Percentiles rank a stretch among this genome's conserved stretches.
Conservation (phyloP, 1,284 basidiomycete genomes). For the Malassezia obtusa region DNA sequence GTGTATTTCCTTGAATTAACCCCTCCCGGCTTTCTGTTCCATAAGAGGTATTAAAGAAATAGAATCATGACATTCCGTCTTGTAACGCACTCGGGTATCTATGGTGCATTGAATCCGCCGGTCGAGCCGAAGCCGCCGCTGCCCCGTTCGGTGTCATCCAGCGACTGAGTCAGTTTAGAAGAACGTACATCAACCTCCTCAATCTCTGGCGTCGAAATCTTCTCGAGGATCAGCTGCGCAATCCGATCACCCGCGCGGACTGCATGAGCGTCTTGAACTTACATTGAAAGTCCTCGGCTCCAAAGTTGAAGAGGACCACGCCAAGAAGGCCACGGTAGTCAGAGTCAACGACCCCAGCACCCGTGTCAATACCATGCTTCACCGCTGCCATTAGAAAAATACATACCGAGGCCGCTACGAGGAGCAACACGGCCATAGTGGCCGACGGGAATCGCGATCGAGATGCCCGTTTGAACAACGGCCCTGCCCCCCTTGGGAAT, state of each 20-base stretch:
- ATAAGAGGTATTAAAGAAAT: background rate
- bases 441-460: conserved; percentile 79
- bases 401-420: conserved; percentile 76
- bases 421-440: conserved; percentile 95
- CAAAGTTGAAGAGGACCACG: conserved; percentile 85
- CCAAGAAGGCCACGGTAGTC: conserved; percentile 88
- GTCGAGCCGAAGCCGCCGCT: conserved; percentile 89
- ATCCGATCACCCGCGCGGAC: conserved; percentile 84
- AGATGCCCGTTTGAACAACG: conserved; percentile 77
- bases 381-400: conserved; percentile 57
- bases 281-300: conserved; percentile 67
- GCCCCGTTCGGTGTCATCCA: conserved; percentile 74
- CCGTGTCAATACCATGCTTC: conserved; percentile 93
- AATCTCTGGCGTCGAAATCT: conserved; percentile 74
- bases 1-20: no score
- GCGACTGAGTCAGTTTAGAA: conserved; percentile 53
- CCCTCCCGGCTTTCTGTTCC: no score
- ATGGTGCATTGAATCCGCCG: conserved; percentile 52
- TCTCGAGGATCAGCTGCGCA: conserved; percentile 87
- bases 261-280: conserved; percentile 42
- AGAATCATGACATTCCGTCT: background rate
- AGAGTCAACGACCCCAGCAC: conserved; percentile 89
- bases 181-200: conserved; percentile 64
- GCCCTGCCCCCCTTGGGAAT: conserved; percentile 60
- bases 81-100: background rate